Evolutionary conservation across 192 early-diverging fungal species (phyloP), one percentile per base, ranked within the genome.

Genomic region (Podila epigama): DNA sequence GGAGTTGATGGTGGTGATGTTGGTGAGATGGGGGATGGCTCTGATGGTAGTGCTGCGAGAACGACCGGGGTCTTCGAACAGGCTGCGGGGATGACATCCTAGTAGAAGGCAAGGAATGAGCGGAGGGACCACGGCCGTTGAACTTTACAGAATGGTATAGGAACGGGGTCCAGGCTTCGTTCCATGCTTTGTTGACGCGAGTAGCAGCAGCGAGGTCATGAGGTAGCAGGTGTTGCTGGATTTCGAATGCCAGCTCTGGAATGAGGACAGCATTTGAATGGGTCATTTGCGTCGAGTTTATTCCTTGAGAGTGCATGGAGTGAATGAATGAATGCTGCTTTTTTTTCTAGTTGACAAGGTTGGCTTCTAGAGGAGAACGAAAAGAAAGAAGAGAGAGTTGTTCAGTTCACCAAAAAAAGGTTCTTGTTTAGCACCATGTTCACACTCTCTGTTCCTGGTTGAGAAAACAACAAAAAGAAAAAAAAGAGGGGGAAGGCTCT

Each of bases 211-310:
- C 65, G 18, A 77, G 51, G 37, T 77, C 73, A 9, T 50, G 60
- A 5, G 32, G 66, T 27, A 52, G 32, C 28, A 77, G 54, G 16
- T 68, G 50, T 16, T 63, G 66, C 37, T 68, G 60, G 28, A 77
- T 77, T 54, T 68, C 22, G 37, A 68, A 77, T 20, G 66, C 56
- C 11, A 77, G 48, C 51, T 77, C 73, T 12, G 73, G 73, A 59
- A 77, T 77, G 13, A 77, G 66, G 39, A 68, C 37, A 6, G 73
- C 66, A 35, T 58, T 77, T 25, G 41, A 61, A 16, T 22, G 48
- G 0, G 58, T 22, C 40, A 39, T 60, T 55, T n/a, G n/a, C n/a
- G n/a, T n/a, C n/a, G n/a, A n/a, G n/a, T n/a, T n/a, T n/a, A n/a
- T n/a, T n/a, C n/a, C n/a, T n/a, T n/a, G n/a, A n/a, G n/a, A n/a